These are phyloP conservation scores for Colletotrichum filicis DNA, from an alignment of 2,329 filamentous ascomycete species.

Conservation along the genomic window DNA sequence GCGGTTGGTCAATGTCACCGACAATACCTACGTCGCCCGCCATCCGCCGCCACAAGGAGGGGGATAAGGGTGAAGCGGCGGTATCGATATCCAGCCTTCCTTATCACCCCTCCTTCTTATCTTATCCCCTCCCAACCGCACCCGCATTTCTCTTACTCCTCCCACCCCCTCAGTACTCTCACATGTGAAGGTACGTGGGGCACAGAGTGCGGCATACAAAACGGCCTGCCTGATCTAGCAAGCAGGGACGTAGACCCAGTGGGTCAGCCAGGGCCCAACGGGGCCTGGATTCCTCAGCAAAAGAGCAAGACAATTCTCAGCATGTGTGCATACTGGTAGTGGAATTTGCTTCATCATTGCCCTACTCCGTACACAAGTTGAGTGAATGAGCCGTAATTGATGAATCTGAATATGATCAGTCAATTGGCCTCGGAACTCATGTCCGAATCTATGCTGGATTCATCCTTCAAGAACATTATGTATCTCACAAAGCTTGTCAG, in stretches of 20 bases:
- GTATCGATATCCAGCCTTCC: neutral
- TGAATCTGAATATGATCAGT: neutral
- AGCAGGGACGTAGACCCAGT: neutral
- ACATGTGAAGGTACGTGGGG: conserved; percentile 6
- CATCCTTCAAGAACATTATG: neutral
- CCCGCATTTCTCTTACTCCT: neutral
- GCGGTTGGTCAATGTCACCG: neutral
- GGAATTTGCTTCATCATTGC: neutral
- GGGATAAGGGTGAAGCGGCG: neutral
- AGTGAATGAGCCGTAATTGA: neutral
- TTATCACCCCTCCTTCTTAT: conserved; percentile 16
- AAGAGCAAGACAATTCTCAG: too few relatives aligned
- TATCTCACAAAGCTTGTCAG: neutral
- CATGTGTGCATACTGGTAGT: neutral
- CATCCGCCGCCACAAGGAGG: neutral
- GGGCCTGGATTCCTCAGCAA: conserved; percentile 2
- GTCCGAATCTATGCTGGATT: neutral
- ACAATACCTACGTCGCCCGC: neutral
- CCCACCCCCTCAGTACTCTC: neutral
- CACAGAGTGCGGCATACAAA: neutral
- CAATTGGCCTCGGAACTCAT: neutral
- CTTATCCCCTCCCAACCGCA: neutral
- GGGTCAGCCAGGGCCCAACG: neutral
- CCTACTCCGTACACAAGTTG: neutral
- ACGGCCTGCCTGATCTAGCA: conserved; percentile 23